Evolutionary conservation across 176 grass and related monocot genomes (phyloP).

Genomic region (Bonia amplexicaulis): DNA sequence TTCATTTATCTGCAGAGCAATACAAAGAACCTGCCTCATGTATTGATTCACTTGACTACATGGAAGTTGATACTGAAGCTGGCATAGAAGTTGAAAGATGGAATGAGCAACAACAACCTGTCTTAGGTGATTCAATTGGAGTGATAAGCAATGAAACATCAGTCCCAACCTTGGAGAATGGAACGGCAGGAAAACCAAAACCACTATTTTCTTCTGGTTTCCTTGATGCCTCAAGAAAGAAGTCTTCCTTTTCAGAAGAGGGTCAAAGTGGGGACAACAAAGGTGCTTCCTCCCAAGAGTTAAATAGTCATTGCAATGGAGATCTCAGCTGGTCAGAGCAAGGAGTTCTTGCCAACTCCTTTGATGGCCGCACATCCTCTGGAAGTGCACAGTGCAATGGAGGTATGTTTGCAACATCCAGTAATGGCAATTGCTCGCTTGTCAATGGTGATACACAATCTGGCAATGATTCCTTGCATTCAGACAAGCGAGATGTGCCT

Average conservation of each 20-base stretch:
- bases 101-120: not conserved
- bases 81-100: constrained; percentile 18
- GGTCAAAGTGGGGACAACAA: constrained; percentile 6
- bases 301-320: constrained; percentile 47
- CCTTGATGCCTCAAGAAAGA: constrained; percentile 50
- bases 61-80: constrained; percentile 41
- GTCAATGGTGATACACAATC: constrained; percentile 15
- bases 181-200: constrained; percentile 36
- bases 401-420: constrained; percentile 17
- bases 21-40: constrained; percentile 19
- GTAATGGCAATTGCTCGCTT: not conserved
- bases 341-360: constrained; percentile 15
- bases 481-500: constrained; percentile 16
- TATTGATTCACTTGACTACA: constrained; percentile 44
- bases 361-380: constrained; percentile 10
- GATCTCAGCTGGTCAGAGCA: constrained; percentile 25
- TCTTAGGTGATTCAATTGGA: constrained; percentile 23
- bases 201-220: constrained; percentile 56
- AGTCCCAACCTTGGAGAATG: constrained; percentile 24
- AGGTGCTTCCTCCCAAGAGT: constrained; percentile 23
- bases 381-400: constrained; percentile 33
- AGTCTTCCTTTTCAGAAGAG: constrained; percentile 33
- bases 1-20: constrained; percentile 32
- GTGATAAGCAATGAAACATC: constrained; percentile 14
- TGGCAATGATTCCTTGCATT: not conserved